A percentile compares a stretch with the other conserved stretches of the same genome.
These are phyloP conservation scores for Arabidopsis lyrata DNA, from an alignment of 441 rosid species.

Conservation along the genomic window DNA sequence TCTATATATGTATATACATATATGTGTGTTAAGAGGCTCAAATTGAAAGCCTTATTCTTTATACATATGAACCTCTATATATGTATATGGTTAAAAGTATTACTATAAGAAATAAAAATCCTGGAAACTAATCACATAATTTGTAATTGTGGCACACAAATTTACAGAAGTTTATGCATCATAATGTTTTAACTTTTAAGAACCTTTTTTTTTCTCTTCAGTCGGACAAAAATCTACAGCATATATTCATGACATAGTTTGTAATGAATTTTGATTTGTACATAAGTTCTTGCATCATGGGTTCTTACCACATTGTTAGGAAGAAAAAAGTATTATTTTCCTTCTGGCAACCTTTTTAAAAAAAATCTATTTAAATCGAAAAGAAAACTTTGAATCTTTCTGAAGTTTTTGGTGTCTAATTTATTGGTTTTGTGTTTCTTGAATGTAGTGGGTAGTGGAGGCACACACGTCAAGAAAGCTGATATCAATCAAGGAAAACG, in stretches of 20 bases:
- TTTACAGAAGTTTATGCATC: background rate
- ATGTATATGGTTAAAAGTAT: background rate
- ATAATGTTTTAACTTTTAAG: background rate
- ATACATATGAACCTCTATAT: too few relatives aligned
- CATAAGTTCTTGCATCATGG: constrained; percentile 21
- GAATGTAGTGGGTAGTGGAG: constrained; percentile 38
- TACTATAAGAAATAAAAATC: background rate
- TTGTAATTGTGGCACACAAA: background rate
- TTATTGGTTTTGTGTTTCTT: constrained; percentile 9
- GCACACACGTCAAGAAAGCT: constrained; percentile 42
- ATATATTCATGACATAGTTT: constrained; percentile 23
- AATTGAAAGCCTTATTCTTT: constrained; percentile 5
- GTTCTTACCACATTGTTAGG: constrained; percentile 20
- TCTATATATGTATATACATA: too few relatives aligned
- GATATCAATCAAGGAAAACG: constrained; percentile 34
- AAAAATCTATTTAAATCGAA: background rate
- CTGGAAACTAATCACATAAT: constrained; percentile 16
- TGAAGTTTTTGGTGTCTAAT: background rate
- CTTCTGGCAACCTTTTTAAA: background rate
- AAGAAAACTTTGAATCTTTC: background rate
- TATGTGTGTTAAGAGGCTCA: background rate
- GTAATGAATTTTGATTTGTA: background rate
- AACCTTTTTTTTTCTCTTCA: background rate
- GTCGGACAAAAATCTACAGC: constrained; percentile 5
- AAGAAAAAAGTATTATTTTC: too few relatives aligned